Evolutionary conservation across 345 rosid genomes (phyloP), one percentile per base, ranked within the genome.

Genomic region (Citrus hindsii): DNA sequence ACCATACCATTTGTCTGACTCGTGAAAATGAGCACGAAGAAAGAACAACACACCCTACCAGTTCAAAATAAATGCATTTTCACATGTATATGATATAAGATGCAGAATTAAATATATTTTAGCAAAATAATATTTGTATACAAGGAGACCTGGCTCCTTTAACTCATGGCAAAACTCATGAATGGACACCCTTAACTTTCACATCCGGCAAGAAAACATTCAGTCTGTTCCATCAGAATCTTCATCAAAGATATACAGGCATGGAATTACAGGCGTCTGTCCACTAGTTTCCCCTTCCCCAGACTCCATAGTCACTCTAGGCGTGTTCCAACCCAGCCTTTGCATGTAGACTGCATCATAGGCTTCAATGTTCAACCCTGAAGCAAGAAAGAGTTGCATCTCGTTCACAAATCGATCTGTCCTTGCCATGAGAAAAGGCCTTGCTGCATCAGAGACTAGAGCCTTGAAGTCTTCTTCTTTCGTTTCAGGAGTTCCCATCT

Each of bases 361-460:
- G 24, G 97, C 97, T 71, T 89, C 93, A 3, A 83, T 67, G 82
- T 84, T 94, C 76, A 92, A 84, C 5, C 95, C 97, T 0, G 97
- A 87, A 59, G 90, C 97, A 10, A 92, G 94, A 86, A 92, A 96
- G 12, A 92, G 77, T 73, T 90, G 94, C 59, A 92, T 18, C 79
- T 92, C 97, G 0, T 84, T 64, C 76, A 88, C 92, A 73, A 96
- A 92, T 38, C 89, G 83, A 48, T 84, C 88, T 3, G 94, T 85
- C 84, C 89, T 90, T 77, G 87, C 88, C 58, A 81, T 79, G 30
- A 89, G 73, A 68, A 96, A 96, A 21, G 97, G 94, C 77, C 87
- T 89, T 6, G 92, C 90, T 9, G 97, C 97, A 64, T 89, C 91
- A 75, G 73, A 59, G 14, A 90, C 80, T 8, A 80, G 65, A 37